Percentiles rank a stretch among this genome's conserved stretches.
Conservation (phyloP, 2,329 filamentous ascomycete genomes). For the Arachnomyces sp. region DNA sequence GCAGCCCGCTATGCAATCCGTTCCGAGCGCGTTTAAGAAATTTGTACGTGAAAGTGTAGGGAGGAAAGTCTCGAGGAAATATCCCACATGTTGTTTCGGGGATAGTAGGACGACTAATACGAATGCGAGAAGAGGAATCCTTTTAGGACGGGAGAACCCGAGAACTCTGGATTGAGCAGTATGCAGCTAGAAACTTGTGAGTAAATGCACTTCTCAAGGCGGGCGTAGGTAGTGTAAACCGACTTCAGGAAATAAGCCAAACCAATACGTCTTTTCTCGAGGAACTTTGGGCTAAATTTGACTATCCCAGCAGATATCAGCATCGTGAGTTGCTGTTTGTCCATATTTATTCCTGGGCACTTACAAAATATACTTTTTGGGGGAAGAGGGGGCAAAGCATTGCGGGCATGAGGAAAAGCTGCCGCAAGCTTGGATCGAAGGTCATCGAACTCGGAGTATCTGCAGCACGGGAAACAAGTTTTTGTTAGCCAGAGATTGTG, state of each 20-base stretch:
- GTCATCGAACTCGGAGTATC: constrained; percentile 91
- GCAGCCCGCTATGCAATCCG: no score
- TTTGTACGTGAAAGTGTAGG: background rate
- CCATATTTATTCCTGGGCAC: constrained; percentile 17
- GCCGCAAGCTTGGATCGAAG: constrained; percentile 64
- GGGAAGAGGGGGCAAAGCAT: constrained; percentile 80
- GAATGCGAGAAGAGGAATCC: constrained; percentile 65
- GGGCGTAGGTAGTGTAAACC: constrained; percentile 25
- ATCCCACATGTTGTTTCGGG: background rate
- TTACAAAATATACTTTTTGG: constrained; percentile 85
- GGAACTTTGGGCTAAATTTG: constrained; percentile 70
- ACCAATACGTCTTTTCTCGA: constrained; percentile 74
- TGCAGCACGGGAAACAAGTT: constrained; percentile 20
- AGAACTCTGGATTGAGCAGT: constrained; percentile 86
- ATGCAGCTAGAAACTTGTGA: constrained; percentile 58
- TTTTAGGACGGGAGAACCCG: constrained; percentile 80
- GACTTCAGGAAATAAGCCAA: constrained; percentile 92
- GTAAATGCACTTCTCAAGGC: background rate
- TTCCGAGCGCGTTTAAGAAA: background rate
- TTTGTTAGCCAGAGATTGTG: background rate
- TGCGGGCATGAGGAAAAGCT: constrained; percentile 77
- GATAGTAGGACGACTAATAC: background rate
- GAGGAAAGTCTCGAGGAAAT: background rate
- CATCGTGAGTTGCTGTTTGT: background rate
- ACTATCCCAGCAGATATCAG: constrained; percentile 29